Conservation (phyloP, 768 basidiomycete genomes). For the Paxillus involutus region DNA sequence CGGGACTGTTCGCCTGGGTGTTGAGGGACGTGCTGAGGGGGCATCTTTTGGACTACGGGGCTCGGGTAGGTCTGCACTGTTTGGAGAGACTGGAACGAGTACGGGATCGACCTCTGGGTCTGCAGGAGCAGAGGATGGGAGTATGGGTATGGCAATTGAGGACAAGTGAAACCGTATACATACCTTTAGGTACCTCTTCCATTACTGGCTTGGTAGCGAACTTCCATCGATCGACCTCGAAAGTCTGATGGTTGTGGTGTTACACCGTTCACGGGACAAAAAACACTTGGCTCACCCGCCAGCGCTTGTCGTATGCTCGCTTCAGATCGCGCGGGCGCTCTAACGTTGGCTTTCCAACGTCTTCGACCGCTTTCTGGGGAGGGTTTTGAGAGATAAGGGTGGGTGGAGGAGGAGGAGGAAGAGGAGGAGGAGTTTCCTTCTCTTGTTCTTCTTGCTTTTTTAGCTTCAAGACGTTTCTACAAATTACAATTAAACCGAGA, state of each 20-base stretch:
- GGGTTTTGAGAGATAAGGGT: conserved; percentile 2
- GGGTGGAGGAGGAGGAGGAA: neutral
- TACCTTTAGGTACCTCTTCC: conserved; percentile 9
- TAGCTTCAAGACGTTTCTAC: conserved; percentile 47
- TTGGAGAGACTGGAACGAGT: neutral
- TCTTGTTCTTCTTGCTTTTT: conserved; percentile 35
- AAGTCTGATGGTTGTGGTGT: conserved; percentile 10
- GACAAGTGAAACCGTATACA: neutral
- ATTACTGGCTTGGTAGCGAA: conserved; percentile 8
- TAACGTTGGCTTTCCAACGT: conserved; percentile 2
- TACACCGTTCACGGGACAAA: neutral
- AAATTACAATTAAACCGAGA: neutral
- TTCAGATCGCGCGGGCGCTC: conserved; percentile 9
- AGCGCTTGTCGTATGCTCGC: conserved; percentile 23
- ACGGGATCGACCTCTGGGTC: conserved; percentile 1
- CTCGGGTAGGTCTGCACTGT: neutral
- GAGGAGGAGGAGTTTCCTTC: neutral
- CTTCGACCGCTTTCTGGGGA: neutral
- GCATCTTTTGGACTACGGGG: neutral
- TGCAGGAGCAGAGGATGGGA: neutral
- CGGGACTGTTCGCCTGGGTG: conserved; percentile 8
- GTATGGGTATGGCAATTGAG: neutral
- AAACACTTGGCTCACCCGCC: conserved; percentile 17
- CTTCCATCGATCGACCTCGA: conserved; percentile 14
- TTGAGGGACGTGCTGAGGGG: neutral